Evolutionary conservation across 108 stramenopile species (phyloP).

Genomic region (Discostella stelligeroides): DNA sequence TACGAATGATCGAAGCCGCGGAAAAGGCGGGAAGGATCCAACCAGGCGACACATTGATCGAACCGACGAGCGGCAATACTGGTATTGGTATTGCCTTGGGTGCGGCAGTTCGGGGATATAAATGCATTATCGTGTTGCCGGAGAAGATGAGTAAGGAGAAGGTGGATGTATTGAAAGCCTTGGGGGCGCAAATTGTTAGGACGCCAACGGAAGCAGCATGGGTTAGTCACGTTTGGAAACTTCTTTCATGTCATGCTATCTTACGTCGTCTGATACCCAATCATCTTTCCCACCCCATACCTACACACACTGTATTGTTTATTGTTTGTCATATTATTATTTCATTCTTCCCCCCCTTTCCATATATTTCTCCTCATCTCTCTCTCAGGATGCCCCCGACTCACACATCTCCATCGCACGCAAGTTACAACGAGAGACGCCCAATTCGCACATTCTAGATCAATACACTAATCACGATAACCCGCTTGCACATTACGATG

Average conservation of each 20-base stretch:
- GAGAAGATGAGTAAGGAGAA: constrained; percentile 96
- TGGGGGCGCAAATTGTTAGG: constrained; percentile 92
- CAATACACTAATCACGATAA: constrained; percentile 90
- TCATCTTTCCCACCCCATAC: not conserved
- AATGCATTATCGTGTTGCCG: constrained; percentile 91
- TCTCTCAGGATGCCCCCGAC: constrained; percentile 75
- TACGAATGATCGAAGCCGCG: constrained; percentile 76
- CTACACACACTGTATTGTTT: too few relatives aligned
- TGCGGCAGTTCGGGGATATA: constrained; percentile 86
- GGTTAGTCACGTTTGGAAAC: constrained; percentile 4
- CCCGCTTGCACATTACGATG: constrained; percentile 93
- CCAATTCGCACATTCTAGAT: constrained; percentile 90
- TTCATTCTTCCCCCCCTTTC: too few relatives aligned
- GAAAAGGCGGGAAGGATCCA: constrained; percentile 72
- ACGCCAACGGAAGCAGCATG: constrained; percentile 91
- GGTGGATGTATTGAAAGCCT: constrained; percentile 90
- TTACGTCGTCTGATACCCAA: not conserved
- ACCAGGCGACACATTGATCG: constrained; percentile 93
- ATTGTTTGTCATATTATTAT: too few relatives aligned
- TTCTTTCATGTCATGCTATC: not conserved
- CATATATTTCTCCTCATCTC: not conserved
- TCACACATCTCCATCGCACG: constrained; percentile 89
- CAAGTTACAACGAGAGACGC: constrained; percentile 84
- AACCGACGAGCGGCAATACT: constrained; percentile 96
- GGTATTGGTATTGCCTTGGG: constrained; percentile 94